Base-by-base conservation (phyloP, 371 early-diverging fungal species). In the Mortierella sp. region DNA sequence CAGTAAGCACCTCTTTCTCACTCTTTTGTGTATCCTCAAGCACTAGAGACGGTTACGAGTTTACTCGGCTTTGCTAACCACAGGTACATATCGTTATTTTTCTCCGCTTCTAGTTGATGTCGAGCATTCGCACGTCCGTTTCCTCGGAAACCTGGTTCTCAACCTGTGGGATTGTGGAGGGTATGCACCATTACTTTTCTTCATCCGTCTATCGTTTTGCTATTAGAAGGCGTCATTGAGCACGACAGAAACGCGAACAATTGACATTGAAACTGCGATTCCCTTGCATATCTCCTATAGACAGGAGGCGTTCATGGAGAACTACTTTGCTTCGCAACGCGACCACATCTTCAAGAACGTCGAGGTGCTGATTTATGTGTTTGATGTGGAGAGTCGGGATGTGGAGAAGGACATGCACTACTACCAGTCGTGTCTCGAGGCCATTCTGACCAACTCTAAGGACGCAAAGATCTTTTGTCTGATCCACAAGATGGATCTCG, bases 91-190 rank as follows among this genome's bases (percentile, higher is more conserved):
- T 53, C 37, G 0, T 19, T 58, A 13, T 40, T 24, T 58, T 66
- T 22, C 39, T 22, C 40, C 39, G 26, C 45, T 41, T 70, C 71
- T 85, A 95, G 96, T 99, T 65, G 98, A 99, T 85, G 97, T 99
- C 22, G 99, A 99, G 82, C 97, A 98, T 81, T 95, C 96, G 11
- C 96, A 97, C 68, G 97, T 99, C 52, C 92, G 96, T 66, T 97
- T 98, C 79, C 91, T 99, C 48, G 97, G 98, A 44, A 97, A 97
- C 81, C 86, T 99, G 73, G 95, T 95, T 13, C 92, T 99, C 31
- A 97, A 98, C 78, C 89, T 99, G 65, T 99, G 99, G 98, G 98
- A 97, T 81, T 96, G 96, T 87, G 96, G 96, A 77, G 96, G 96
- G 94, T 93, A 86, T 78, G 81, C 52, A 24, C 14, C 10, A 14